These are phyloP conservation scores for Aspergillus sp. DNA, from an alignment of 2,329 filamentous ascomycete genomes.

Conservation along the genomic window DNA sequence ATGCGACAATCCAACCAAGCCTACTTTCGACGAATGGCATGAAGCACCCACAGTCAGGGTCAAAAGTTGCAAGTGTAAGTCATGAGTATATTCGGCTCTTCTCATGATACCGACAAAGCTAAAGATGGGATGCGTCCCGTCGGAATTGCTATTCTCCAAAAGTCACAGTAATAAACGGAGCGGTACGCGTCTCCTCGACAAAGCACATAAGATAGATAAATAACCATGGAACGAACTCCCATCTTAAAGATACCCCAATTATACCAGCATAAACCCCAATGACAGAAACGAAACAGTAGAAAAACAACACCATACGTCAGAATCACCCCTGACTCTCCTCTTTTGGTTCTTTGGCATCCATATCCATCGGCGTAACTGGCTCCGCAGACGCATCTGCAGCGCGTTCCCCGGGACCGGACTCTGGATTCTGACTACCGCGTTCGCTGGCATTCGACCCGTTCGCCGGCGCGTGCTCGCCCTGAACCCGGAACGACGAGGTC, in stretches of 20 bases:
- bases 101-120: too few relatives aligned
- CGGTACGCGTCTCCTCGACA: neutral
- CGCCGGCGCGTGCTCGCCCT: constrained; percentile 18
- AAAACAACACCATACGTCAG: constrained; percentile 2
- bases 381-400: constrained; percentile 19
- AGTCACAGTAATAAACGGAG: neutral
- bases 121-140: too few relatives aligned
- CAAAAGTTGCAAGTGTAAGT: too few relatives aligned
- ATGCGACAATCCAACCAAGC: neutral
- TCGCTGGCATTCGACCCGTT: constrained; percentile 15
- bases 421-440: constrained; percentile 16
- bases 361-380: constrained; percentile 36
- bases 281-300: constrained; percentile 8
- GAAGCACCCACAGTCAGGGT: too few relatives aligned
- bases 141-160: neutral
- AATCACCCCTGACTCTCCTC: constrained; percentile 25
- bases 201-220: neutral
- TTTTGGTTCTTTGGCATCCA: constrained; percentile 36
- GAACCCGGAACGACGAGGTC: constrained; percentile 38
- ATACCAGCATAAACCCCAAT: constrained; percentile 9
- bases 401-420: constrained; percentile 13
- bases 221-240: neutral
- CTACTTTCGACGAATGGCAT: too few relatives aligned
- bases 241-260: constrained; percentile 6
- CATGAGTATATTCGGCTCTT: too few relatives aligned